Conservation (phyloP, 169 alveolate species). For the Eimeria sp. region DNA sequence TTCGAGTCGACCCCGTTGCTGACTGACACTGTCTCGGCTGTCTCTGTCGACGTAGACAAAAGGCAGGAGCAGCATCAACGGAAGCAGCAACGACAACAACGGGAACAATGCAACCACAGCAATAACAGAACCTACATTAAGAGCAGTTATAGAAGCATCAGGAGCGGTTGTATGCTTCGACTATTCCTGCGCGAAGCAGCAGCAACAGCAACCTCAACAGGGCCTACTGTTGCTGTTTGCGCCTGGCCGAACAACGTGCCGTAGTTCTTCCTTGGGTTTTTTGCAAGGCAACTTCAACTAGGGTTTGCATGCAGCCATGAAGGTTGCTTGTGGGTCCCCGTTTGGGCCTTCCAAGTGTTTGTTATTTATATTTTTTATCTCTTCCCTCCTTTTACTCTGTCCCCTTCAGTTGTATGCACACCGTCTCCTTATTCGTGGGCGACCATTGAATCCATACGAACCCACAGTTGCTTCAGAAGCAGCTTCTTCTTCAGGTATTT, state of each 20-base stretch:
- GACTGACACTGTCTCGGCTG: not conserved
- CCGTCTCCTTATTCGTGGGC: not conserved
- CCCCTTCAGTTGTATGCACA: conserved; percentile 11
- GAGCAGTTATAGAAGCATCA: not conserved
- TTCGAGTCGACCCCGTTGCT: not conserved
- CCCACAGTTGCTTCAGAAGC: conserved; percentile 1
- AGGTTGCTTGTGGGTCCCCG: not conserved
- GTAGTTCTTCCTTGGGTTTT: not conserved
- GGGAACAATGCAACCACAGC: not conserved
- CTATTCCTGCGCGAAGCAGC: not conserved
- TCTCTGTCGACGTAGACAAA: not conserved
- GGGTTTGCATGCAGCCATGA: not conserved
- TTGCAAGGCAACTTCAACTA: not conserved
- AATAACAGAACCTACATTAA: not conserved
- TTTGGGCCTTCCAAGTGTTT: not conserved
- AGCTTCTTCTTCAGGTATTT: not conserved
- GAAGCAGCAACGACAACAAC: not conserved
- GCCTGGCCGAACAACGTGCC: not conserved
- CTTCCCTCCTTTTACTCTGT: not conserved
- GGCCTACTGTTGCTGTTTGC: not conserved
- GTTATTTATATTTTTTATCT: too few relatives aligned
- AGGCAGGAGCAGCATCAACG: conserved; percentile 11
- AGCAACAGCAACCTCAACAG: not conserved
- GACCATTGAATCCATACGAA: not conserved
- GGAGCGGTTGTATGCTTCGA: not conserved